Conservation (phyloP, 78 protist species). For the Tieghemostelium lacteum region DNA sequence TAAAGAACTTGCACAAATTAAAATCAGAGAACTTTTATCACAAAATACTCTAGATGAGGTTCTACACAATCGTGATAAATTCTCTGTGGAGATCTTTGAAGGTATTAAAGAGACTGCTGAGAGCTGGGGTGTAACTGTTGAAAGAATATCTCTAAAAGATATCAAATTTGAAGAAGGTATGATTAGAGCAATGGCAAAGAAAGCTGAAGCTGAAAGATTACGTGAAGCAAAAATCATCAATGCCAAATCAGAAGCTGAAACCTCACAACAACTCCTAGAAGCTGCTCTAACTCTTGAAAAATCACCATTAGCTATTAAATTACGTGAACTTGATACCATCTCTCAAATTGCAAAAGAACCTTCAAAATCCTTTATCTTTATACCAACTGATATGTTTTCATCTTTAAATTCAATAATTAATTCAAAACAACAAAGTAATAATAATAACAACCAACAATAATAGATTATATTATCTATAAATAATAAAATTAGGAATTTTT, state of each 20-base stretch:
- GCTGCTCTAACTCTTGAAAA: conserved; percentile 40
- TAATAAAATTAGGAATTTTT: too few species aligned
- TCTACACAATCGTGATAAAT: conserved; percentile 59
- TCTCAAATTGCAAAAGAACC: conserved; percentile 61
- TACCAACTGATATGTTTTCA: neutral
- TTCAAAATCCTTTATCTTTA: conserved; percentile 14
- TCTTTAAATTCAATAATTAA: neutral
- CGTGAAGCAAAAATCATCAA: conserved; percentile 30
- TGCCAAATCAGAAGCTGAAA: conserved; percentile 31
- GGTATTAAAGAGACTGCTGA: neutral
- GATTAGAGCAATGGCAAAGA: conserved; percentile 54
- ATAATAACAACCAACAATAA: too few species aligned
- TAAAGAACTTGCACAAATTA: conserved; percentile 30
- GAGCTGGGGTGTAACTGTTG: conserved; percentile 12
- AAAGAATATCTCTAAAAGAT: conserved; percentile 41
- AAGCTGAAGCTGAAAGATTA: conserved; percentile 54
- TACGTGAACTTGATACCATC: conserved; percentile 26
- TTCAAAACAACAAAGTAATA: neutral
- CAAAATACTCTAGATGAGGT: conserved; percentile 56
- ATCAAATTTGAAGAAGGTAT: conserved; percentile 61
- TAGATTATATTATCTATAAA: too few species aligned
- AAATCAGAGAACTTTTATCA: conserved; percentile 56
- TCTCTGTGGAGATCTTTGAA: conserved; percentile 32
- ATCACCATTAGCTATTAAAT: conserved; percentile 35
- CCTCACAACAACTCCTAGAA: conserved; percentile 2